phyloP scores from a whole-genome alignment of 352 stramenopile genomes.

The Halophytophthora batemanensis region DNA sequence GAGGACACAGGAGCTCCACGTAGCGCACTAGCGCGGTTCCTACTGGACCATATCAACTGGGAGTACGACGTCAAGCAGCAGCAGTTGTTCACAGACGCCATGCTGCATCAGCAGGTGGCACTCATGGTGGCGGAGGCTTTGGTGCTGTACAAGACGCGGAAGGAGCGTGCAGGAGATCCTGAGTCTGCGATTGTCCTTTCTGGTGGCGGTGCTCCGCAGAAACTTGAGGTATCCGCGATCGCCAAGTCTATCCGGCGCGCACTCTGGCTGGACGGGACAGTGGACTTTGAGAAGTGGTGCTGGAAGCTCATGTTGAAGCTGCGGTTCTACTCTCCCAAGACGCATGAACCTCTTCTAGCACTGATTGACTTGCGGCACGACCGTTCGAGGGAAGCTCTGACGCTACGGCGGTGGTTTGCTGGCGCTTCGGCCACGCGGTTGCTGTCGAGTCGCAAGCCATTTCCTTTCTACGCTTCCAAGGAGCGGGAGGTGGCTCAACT shows the following conservation, averaged over 20 bases:
- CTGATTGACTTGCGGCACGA: conserved; percentile 76
- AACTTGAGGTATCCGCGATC: conserved; percentile 51
- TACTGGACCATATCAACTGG: conserved; percentile 86
- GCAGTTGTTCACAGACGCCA: conserved; percentile 60
- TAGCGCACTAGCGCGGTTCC: conserved; percentile 63
- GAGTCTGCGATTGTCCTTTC: conserved; percentile 39
- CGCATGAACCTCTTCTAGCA: conserved; percentile 58
- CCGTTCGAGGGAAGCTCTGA: conserved; percentile 68
- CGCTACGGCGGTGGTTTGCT: conserved; percentile 75
- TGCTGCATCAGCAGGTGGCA: conserved; percentile 74
- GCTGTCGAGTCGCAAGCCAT: conserved; percentile 28
- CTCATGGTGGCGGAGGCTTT: conserved; percentile 77
- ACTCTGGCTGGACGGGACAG: conserved; percentile 54
- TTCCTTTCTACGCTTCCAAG: conserved; percentile 58
- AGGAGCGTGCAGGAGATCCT: conserved; percentile 33
- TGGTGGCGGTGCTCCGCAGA: conserved; percentile 44
- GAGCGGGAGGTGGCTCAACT: conserved; percentile 33
- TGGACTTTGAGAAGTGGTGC: conserved; percentile 84
- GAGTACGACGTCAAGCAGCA: conserved; percentile 68
- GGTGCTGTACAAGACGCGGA: conserved; percentile 61
- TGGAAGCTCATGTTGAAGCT: conserved; percentile 85
- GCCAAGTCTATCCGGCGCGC: conserved; percentile 74
- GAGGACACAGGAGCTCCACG: conserved; percentile 62
- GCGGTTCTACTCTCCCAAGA: conserved; percentile 73
- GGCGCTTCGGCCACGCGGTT: conserved; percentile 28